phyloP scores from a whole-genome alignment of 345 rosid genomes.

The Rhodamnia argentea region DNA sequence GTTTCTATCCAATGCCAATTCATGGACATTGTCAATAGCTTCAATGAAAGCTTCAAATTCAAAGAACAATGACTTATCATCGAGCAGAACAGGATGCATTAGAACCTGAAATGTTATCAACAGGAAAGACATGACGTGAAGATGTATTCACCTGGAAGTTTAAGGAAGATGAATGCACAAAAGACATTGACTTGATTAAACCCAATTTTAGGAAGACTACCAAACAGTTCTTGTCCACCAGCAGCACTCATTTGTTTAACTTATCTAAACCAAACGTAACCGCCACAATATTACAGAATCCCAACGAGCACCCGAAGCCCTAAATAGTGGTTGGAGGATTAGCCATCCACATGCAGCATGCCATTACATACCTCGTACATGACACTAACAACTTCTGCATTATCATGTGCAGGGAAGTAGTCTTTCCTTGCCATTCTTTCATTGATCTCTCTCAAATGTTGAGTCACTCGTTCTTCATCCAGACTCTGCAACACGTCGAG shows the following conservation, averaged over 20 bases:
- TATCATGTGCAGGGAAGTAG: slow-evolving; percentile 60
- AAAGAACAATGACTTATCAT: slow-evolving; percentile 55
- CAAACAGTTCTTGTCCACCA: background rate
- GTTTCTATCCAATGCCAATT: slow-evolving; percentile 79
- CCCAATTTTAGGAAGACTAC: background rate
- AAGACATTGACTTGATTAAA: background rate
- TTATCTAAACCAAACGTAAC: background rate
- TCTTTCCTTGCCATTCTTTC: slow-evolving; percentile 30
- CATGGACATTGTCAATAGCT: slow-evolving; percentile 85
- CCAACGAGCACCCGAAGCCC: background rate
- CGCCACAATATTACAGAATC: background rate
- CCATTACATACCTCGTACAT: slow-evolving; percentile 71
- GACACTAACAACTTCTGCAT: slow-evolving; percentile 67
- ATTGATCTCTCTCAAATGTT: slow-evolving; percentile 58
- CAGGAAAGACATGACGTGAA: background rate
- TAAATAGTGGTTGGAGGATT: background rate
- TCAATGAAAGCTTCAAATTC: slow-evolving; percentile 87
- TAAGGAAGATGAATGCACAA: background rate
- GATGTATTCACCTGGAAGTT: background rate
- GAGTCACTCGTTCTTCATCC: slow-evolving; percentile 80
- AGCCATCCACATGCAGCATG: background rate
- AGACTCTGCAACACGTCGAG: slow-evolving; percentile 59
- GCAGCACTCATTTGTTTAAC: background rate
- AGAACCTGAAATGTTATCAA: slow-evolving; percentile 48
- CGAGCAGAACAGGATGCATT: slow-evolving; percentile 86